A percentile compares a stretch with the other conserved stretches of the same genome.
These are phyloP conservation scores for Epithele typhae DNA, from an alignment of 768 basidiomycete species.

Conservation along the genomic window DNA sequence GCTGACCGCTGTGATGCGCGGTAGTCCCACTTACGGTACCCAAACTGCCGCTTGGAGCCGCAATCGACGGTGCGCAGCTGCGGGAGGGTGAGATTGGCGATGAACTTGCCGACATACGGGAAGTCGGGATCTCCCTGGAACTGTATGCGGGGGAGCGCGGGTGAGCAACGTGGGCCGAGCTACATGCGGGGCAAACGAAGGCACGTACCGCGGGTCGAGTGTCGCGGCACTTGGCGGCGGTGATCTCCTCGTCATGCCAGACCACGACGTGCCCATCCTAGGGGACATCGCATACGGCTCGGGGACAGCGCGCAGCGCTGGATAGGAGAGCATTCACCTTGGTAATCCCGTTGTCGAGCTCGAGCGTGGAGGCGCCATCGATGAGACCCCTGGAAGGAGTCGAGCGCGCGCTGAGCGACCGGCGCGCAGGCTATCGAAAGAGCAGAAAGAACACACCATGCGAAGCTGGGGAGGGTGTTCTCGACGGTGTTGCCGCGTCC, in stretches of 20 bases:
- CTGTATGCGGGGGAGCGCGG: conserved; percentile 37
- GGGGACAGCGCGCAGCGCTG: background rate
- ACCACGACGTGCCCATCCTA: conserved; percentile 76
- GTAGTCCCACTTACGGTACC: conserved; percentile 45
- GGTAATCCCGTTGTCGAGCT: conserved; percentile 76
- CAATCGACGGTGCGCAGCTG: conserved; percentile 82
- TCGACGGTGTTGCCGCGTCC: conserved; percentile 73
- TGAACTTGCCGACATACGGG: conserved; percentile 73
- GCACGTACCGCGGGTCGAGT: conserved; percentile 55
- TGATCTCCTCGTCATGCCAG: conserved; percentile 75
- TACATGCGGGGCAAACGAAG: background rate
- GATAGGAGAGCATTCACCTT: conserved; percentile 36
- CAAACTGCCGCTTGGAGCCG: conserved; percentile 57
- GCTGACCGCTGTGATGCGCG: background rate
- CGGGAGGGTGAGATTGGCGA: conserved; percentile 73
- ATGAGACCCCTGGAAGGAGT: conserved; percentile 76
- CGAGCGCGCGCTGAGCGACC: no score
- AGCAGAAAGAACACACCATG: conserved; percentile 45
- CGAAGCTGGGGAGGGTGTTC: conserved; percentile 70
- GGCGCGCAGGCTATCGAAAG: no score
- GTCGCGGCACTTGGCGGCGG: conserved; percentile 61
- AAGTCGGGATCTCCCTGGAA: conserved; percentile 53
- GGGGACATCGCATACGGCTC: background rate
- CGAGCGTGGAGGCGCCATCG: conserved; percentile 71
- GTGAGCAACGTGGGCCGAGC: background rate